Percentiles rank a stretch among this genome's conserved stretches.
Conservation (phyloP, 371 early-diverging fungal genomes). For the Batkoa obscura region DNA sequence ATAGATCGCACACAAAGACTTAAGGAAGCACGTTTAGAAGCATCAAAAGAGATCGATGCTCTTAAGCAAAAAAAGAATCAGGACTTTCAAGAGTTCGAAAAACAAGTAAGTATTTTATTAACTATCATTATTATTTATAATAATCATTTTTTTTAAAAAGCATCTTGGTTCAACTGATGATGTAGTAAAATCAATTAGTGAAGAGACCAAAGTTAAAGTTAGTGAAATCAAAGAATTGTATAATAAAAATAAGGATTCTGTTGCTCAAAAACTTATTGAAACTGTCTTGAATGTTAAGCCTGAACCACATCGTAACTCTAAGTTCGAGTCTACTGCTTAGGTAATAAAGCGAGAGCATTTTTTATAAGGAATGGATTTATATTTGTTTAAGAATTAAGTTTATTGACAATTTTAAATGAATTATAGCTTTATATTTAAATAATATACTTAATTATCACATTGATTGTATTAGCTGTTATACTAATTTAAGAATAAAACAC, state of each 20-base stretch:
- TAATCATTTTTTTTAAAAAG: conserved; percentile 16
- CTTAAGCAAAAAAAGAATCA: conserved; percentile 66
- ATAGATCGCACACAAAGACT: conserved; percentile 79
- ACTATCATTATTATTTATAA: not conserved
- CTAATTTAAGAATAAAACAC: too few species aligned
- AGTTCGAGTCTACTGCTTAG: too few species aligned
- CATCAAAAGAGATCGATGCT: conserved; percentile 75
- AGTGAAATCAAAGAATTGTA: conserved; percentile 38
- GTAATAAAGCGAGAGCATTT: not conserved
- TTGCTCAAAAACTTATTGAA: conserved; percentile 49
- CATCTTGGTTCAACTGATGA: conserved; percentile 56
- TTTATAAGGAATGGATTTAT: too few species aligned
- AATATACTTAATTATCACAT: too few species aligned
- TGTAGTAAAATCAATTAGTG: conserved; percentile 37
- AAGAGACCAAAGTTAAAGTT: conserved; percentile 62
- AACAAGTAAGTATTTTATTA: conserved; percentile 33
- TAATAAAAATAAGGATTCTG: conserved; percentile 44
- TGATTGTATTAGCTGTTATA: too few species aligned
- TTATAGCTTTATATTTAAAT: too few species aligned
- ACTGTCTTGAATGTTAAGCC: conserved; percentile 53
- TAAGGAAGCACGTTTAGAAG: conserved; percentile 87
- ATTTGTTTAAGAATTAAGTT: too few species aligned
- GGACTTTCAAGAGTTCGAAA: conserved; percentile 68
- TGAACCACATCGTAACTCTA: conserved; percentile 25
- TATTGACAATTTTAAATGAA: too few species aligned